A percentile compares a stretch with the other conserved stretches of the same genome.
phyloP scores from a whole-genome alignment of 1,284 basidiomycete species.

The Rhodotorula sp. region DNA sequence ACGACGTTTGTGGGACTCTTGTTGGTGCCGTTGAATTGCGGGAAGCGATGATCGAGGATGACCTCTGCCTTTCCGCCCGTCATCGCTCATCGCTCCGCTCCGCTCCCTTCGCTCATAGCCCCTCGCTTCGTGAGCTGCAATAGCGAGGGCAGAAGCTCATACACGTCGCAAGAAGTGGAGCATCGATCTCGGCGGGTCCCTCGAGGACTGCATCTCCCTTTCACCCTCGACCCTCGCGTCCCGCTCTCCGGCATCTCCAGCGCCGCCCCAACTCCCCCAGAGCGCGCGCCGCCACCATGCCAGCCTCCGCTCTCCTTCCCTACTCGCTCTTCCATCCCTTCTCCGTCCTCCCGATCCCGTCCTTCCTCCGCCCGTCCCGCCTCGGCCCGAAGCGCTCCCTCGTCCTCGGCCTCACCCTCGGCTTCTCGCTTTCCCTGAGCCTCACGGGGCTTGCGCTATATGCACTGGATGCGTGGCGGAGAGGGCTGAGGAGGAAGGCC shows the following conservation, averaged over 20 bases:
- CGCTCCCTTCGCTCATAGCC: too few relatives aligned
- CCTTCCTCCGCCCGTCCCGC: slow-evolving; percentile 30
- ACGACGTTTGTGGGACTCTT: too few relatives aligned
- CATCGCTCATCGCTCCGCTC: too few relatives aligned
- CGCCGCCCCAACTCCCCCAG: background rate
- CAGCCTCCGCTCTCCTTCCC: background rate
- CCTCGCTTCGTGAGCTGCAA: too few relatives aligned
- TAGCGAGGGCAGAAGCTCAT: too few relatives aligned
- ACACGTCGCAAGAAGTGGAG: too few relatives aligned
- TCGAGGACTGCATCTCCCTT: too few relatives aligned
- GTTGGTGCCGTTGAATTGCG: too few relatives aligned
- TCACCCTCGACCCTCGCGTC: background rate
- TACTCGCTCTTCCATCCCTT: slow-evolving; percentile 4
- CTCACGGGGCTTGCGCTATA: slow-evolving; percentile 35
- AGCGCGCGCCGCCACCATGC: background rate
- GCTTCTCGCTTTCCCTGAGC: slow-evolving; percentile 36
- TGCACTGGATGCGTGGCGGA: slow-evolving; percentile 30
- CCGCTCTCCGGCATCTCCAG: background rate
- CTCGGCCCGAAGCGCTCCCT: slow-evolving; percentile 24
- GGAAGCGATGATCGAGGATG: too few relatives aligned
- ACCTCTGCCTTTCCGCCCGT: too few relatives aligned
- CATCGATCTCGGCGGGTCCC: too few relatives aligned
- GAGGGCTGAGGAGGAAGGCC: slow-evolving; percentile 8
- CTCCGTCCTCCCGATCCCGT: slow-evolving; percentile 14
- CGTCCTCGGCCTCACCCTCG: slow-evolving; percentile 35